Evolutionary conservation across 139 green algal genomes (phyloP), one percentile per base, ranked within the genome.

Genomic region (Coelastrella sp.): DNA sequence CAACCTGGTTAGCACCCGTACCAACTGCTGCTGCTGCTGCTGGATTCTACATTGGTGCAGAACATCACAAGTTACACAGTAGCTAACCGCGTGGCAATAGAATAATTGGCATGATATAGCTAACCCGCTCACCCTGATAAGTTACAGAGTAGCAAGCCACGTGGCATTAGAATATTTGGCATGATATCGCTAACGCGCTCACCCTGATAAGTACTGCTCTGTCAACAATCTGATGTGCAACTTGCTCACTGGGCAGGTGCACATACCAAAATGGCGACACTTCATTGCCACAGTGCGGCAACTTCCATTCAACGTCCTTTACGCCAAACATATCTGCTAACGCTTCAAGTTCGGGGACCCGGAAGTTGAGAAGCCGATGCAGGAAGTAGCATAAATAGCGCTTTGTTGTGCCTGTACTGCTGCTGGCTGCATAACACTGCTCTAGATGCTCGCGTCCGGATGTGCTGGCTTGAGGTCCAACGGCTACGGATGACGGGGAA

Each of bases 341-440:
- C 0, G 95, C 87, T 59, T 96, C 83, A 0, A 98, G 8, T 79
- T 98, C 96, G 0, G 96, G 86, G 3, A 94, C 59, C 5, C 96
- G 87, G 65, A 96, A 98, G 66, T 97, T 94, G 13, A 98, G 86
- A 19, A 96, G 87, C 0, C 95, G 84, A 81, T 98, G 95, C 5
- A 93, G 2, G n/a, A 98, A 97, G 65, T 97, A 95, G 14, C 73
- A 89, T 5, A 92, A 17, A 68, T 94, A 94, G 4, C 82, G 77
- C 17, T 68, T 10, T 17, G 23, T 75, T 16, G 65, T 78, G 82
- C 54, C 19, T 58, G 65, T 87, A 66, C 80, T 87, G 81, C 81
- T 77, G 61, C 14, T 22, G 32, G 83, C 68, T 66, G 68, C 68
- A 71, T 71, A 68, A 47, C 68, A 88, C 7, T 23, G 5, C n/a